These are phyloP conservation scores for Parasarocladium wereldwijsianum DNA, from an alignment of 2,329 filamentous ascomycete species.

Conservation along the genomic window DNA sequence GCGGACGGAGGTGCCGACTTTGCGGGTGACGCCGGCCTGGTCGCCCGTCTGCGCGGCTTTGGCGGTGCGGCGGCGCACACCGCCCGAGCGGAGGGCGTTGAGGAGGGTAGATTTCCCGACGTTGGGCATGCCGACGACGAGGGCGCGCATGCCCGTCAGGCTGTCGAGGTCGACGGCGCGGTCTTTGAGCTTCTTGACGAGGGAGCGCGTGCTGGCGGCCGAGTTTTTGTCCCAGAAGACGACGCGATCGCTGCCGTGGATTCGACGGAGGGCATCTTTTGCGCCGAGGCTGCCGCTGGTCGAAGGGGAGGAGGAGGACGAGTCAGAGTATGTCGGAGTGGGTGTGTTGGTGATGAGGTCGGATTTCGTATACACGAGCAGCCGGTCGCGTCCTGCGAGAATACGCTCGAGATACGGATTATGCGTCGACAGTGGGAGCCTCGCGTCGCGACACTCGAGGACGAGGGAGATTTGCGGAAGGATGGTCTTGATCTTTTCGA, in stretches of 20 bases:
- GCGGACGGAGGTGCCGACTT: slow-evolving; percentile 70
- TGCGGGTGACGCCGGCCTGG: slow-evolving; percentile 80
- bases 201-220: slow-evolving; percentile 16
- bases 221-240: slow-evolving; percentile 30
- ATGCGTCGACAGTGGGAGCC: slow-evolving; percentile 74
- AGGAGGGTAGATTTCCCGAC: slow-evolving; percentile 93
- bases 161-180: slow-evolving; percentile 25
- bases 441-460: slow-evolving; percentile 88
- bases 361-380: slow-evolving; percentile 84
- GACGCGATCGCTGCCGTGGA: slow-evolving; percentile 17
- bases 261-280: slow-evolving; percentile 14
- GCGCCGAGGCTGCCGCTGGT: no score
- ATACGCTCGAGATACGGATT: slow-evolving; percentile 80
- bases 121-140: slow-evolving; percentile 96
- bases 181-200: slow-evolving; percentile 23
- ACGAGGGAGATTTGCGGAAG: slow-evolving; percentile 74
- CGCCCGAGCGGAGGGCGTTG: slow-evolving; percentile 62
- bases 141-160: slow-evolving; percentile 67
- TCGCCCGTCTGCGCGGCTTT: slow-evolving; percentile 74
- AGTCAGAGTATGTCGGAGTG: no score
- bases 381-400: slow-evolving; percentile 55
- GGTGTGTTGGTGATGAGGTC: slow-evolving; percentile 58
- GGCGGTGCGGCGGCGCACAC: slow-evolving; percentile 28
- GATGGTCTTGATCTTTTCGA: slow-evolving; percentile 68
- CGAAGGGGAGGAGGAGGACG: no score